phyloP scores from a whole-genome alignment of 306 rosid genomes.

The Arachis hypogaea region DNA sequence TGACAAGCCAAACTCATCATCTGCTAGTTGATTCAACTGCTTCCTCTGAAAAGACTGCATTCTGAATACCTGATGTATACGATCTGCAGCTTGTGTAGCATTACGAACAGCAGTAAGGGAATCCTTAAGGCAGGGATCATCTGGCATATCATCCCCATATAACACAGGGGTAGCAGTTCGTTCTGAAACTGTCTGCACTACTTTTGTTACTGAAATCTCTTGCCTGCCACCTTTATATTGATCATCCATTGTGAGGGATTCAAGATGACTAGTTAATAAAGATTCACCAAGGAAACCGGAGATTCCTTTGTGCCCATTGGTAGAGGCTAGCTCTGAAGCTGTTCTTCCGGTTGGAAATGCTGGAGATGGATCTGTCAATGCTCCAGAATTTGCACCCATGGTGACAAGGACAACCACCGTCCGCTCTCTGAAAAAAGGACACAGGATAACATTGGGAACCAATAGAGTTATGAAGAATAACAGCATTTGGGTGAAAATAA shows the following conservation, averaged over 20 bases:
- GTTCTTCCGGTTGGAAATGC: slow-evolving; percentile 58
- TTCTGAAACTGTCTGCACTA: slow-evolving; percentile 71
- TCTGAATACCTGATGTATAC: slow-evolving; percentile 75
- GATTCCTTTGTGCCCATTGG: slow-evolving; percentile 80
- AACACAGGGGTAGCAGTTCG: slow-evolving; percentile 63
- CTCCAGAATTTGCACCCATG: slow-evolving; percentile 70
- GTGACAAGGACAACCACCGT: slow-evolving; percentile 70
- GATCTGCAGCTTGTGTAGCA: slow-evolving; percentile 89
- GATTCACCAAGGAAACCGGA: slow-evolving; percentile 86
- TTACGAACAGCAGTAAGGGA: slow-evolving; percentile 80
- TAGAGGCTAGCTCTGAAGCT: slow-evolving; percentile 84
- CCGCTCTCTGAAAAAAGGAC: slow-evolving; percentile 62
- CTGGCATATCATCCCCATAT: slow-evolving; percentile 59
- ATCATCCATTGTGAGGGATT: slow-evolving; percentile 61
- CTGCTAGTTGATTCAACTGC: slow-evolving; percentile 46
- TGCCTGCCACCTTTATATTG: slow-evolving; percentile 47
- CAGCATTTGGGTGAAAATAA: background rate
- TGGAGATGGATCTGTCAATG: slow-evolving; percentile 77
- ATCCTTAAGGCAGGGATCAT: slow-evolving; percentile 72
- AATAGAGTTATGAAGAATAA: slow-evolving; percentile 28
- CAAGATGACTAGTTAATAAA: slow-evolving; percentile 59
- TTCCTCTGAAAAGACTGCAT: slow-evolving; percentile 83
- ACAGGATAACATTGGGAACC: slow-evolving; percentile 34
- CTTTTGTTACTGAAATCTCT: slow-evolving; percentile 49
- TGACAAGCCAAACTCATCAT: slow-evolving; percentile 55